Base-by-base conservation (phyloP, 108 stramenopile genomes). In the Craspedostauros australis region DNA sequence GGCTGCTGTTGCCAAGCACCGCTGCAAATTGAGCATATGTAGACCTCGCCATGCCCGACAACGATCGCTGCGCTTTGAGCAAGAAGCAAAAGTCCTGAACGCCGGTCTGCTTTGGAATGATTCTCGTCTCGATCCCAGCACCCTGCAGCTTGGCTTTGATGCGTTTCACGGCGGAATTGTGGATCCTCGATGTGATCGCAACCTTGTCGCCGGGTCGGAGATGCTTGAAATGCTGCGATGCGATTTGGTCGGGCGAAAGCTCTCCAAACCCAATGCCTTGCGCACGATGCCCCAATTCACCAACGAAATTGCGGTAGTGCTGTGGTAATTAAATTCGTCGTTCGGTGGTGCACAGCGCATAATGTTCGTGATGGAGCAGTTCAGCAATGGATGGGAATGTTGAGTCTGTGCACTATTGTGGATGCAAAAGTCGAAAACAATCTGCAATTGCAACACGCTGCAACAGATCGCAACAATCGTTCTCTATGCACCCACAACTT, bases 81-180 rank as follows among this genome's bases (percentile, higher is more conserved):
- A 78, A 28, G 31, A 82, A 75, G 42, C 80, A 82, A 57, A 82
- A 82, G 39, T 82, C 80, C 29, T 75, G 73, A 24, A 56, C 31
- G 14, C 60, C 69, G 8, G 57, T 53, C 26, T 72, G 70, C 23
- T 51, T 51, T 6, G 30, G 29, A 8, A 78, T 38, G 1, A 72
- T 36, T 20, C 76, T 61, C 4, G 64, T 74, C 25, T 46, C n/a
- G 6, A 68, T 49, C 18, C 69, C 70, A 15, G 39, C 65, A 11
- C 49, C 30, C 7, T 57, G 16, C 25, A 81, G 25, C n/a, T n/a
- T n/a, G 4, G 70, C 73, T 5, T 54, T 22, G 0, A 68, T 47
- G 36, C 68, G 60, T 9, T 34, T 14, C 25, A 70, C 18, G 12
- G 9, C 40, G 18, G 32, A 37, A 54, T 46, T 67, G 43, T 20